A percentile compares a stretch with the other conserved stretches of the same genome.
Evolutionary conservation across 495 filamentous ascomycete species (phyloP).

Genomic region (Amniculicola lignicola): DNA sequence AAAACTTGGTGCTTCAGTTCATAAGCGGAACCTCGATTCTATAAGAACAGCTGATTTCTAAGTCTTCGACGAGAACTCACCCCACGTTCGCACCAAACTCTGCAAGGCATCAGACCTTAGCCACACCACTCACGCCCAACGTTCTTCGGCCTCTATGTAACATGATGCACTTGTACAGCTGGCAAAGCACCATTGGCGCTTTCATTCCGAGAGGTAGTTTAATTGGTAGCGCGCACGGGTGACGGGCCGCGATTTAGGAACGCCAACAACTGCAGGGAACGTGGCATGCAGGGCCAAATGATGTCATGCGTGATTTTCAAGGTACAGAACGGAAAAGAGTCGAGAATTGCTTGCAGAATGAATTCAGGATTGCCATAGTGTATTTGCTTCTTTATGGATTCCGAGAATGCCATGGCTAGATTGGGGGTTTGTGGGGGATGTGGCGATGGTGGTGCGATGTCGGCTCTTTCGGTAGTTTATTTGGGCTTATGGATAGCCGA

Average conservation of each 20-base stretch:
- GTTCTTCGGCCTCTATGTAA: not conserved
- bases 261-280: too few species aligned
- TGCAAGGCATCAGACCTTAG: constrained; percentile 10
- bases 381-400: too few species aligned
- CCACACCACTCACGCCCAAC: constrained; percentile 8
- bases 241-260: constrained; percentile 9
- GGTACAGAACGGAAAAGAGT: not conserved
- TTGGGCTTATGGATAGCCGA: too few species aligned
- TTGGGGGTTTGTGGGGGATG: too few species aligned
- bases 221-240: constrained; percentile 15
- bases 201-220: not conserved
- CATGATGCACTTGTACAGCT: constrained; percentile 27
- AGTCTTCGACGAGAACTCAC: not conserved
- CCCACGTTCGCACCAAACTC: constrained; percentile 6
- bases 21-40: constrained; percentile 15
- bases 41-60: not conserved
- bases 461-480: not conserved
- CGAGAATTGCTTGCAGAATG: not conserved
- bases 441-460: not conserved
- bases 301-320: constrained; percentile 18
- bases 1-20: not conserved
- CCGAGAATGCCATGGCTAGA: too few species aligned
- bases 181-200: constrained; percentile 25
- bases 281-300: not conserved
- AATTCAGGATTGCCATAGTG: too few species aligned